Evolutionary conservation across 495 filamentous ascomycete species (phyloP), one percentile per base, ranked within the genome.

Genomic region (Penicillium pulvis): DNA sequence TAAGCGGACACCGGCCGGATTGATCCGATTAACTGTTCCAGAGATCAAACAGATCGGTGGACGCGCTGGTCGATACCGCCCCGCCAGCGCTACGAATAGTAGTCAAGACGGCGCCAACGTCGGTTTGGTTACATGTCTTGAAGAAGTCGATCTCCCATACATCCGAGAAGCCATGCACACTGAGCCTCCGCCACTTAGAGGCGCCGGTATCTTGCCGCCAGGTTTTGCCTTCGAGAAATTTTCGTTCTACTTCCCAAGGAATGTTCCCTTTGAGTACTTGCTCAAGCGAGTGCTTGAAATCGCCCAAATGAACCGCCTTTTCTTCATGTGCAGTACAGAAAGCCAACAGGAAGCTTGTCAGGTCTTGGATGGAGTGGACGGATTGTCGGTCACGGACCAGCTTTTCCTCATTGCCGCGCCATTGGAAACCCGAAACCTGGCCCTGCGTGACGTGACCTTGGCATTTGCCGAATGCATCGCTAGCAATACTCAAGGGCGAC

Each of bases 41-140:
- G 88, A 96, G 57, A 82, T 97, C 51, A 97, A 95, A 69, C 95
- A 99, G 64, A 99, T 99, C 58, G 94, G 82, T 53, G 95, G 95
- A 20, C 86, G 95, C 61, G 95, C 95, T 19, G 95, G 95, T 26
- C 89, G 95, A 33, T 99, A 88, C 75, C 87, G 85, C 17, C 87
- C 89, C 31, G 90, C 91, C 78, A 88, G 66, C 63, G 59, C 30
- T 50, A 66, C 51, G 42, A 49, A 59, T 51, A 64, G 63, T n/a
- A 48, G 50, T 56, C 48, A 71, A n/a, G 60, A 72, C 3, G 62
- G 51, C 16, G 35, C 65, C 41, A 77, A 79, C 46, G 71, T 87
- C 3, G 94, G 94, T 3, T 77, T 82, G n/a, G 91, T 96, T 17
- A 97, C 94, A 6, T 87, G 89, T 2, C 72, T 98, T 12, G 87